Evolutionary conservation across 2,329 filamentous ascomycete genomes (phyloP).

Genomic region (Alternaria sp.): DNA sequence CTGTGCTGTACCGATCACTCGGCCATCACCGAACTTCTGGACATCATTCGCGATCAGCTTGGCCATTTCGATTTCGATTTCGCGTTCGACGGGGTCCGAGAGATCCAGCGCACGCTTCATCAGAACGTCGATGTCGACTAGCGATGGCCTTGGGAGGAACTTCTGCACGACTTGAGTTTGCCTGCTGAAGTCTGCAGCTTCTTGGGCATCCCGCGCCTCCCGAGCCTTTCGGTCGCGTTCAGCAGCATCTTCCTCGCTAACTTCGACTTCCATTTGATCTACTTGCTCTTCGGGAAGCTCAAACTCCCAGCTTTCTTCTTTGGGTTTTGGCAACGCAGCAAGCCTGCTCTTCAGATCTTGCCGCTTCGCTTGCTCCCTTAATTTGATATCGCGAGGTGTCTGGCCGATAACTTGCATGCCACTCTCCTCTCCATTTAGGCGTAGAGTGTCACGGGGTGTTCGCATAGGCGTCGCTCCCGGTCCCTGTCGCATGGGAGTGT

Average conservation of each 20-base stretch:
- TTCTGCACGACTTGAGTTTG: conserved; percentile 92
- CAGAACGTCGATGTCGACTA: conserved; percentile 75
- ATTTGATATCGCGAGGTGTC: conserved; percentile 78
- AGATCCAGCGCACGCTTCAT: conserved; percentile 69
- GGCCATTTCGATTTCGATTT: conserved; percentile 80
- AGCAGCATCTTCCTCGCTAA: conserved; percentile 72
- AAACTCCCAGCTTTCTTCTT: conserved; percentile 92
- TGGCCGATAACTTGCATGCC: conserved; percentile 71
- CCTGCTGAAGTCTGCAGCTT: conserved; percentile 75
- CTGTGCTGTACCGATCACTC: conserved; percentile 68
- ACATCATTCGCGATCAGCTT: conserved; percentile 85
- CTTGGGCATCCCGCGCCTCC: conserved; percentile 67
- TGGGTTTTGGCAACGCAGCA: conserved; percentile 87
- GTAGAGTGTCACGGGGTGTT: conserved; percentile 87
- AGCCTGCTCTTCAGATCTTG: conserved; percentile 75
- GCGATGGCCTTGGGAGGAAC: conserved; percentile 77
- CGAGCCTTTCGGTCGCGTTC: conserved; percentile 77
- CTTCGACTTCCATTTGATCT: conserved; percentile 64
- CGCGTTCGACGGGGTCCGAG: conserved; percentile 69
- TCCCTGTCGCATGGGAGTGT: conserved; percentile 68
- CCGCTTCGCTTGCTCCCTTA: conserved; percentile 73
- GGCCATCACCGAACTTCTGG: conserved; percentile 73
- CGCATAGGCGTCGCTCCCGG: conserved; percentile 84
- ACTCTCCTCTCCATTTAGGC: conserved; percentile 76
- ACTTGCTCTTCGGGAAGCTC: conserved; percentile 85